phyloP scores from a whole-genome alignment of 306 rosid species.

The Boehmeria nivea region DNA sequence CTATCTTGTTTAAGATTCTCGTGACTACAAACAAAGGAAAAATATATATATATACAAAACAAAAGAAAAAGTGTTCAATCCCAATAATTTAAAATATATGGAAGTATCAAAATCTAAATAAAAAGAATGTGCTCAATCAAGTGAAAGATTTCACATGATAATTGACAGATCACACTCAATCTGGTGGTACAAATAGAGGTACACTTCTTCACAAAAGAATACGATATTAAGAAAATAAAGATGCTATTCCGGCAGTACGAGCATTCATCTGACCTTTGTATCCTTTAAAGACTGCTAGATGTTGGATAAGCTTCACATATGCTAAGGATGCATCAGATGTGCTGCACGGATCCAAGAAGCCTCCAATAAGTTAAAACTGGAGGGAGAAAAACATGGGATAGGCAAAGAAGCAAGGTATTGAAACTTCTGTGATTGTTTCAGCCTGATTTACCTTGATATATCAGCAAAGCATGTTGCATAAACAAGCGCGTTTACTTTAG shows the following conservation, averaged over 20 bases:
- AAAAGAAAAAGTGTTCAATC: too few species aligned
- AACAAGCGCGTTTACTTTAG: conserved; percentile 71
- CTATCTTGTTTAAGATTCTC: too few species aligned
- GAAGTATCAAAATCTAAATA: too few species aligned
- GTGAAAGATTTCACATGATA: too few species aligned
- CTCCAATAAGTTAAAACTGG: conserved; percentile 1
- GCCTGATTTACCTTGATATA: conserved; percentile 73
- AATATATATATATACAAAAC: too few species aligned
- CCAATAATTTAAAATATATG: too few species aligned
- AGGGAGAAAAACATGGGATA: conserved; percentile 5
- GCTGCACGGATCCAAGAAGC: conserved; percentile 43
- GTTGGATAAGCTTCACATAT: conserved; percentile 90
- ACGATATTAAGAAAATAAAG: too few species aligned
- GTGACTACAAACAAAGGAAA: too few species aligned
- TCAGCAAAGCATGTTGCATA: conserved; percentile 96
- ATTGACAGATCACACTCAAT: too few species aligned
- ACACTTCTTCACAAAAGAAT: too few species aligned
- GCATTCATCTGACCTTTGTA: conserved; percentile 58
- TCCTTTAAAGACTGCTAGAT: conserved; percentile 83
- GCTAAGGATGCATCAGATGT: conserved; percentile 87
- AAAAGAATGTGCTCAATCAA: too few species aligned
- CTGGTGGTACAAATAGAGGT: too few species aligned
- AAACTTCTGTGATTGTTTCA: conserved; percentile 19
- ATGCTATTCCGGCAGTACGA: not conserved
- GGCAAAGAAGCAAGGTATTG: conserved; percentile 12